These are phyloP conservation scores for Rhodosporidiobolus odoratus DNA, from an alignment of 768 basidiomycete species.

Conservation along the genomic window DNA sequence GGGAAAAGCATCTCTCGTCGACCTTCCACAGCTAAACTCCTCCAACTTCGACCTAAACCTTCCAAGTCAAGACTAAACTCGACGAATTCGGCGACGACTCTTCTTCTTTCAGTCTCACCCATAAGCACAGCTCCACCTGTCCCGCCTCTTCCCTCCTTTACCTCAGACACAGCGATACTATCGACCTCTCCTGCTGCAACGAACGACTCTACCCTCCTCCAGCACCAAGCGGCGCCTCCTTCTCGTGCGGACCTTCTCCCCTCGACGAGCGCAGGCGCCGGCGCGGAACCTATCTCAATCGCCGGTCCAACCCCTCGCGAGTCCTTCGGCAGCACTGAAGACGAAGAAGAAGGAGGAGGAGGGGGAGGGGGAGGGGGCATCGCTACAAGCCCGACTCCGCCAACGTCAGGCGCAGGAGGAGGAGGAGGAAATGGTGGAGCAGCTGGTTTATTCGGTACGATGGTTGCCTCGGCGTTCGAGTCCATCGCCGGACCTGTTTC, in stretches of 20 bases:
- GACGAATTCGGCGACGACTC: not conserved
- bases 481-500: not conserved
- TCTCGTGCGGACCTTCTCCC: no score
- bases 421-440: not conserved
- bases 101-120: not conserved
- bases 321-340: no score
- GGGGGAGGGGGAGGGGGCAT: no score
- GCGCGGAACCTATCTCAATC: no score
- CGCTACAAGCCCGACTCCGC: no score
- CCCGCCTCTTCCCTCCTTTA: not conserved
- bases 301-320: no score
- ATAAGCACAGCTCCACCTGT: not conserved
- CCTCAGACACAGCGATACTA: no score
- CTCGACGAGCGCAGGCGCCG: no score
- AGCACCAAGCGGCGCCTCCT: no score
- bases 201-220: not conserved
- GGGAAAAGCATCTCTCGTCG: conserved; percentile 11
- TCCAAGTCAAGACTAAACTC: conserved; percentile 16
- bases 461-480: conserved; percentile 1
- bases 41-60: conserved; percentile 3
- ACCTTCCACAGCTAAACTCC: conserved; percentile 3
- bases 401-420: no score
- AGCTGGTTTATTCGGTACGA: not conserved
- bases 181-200: not conserved
- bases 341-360: no score